phyloP scores from a whole-genome alignment of 139 green algal species.

The Asterochloris erici region DNA sequence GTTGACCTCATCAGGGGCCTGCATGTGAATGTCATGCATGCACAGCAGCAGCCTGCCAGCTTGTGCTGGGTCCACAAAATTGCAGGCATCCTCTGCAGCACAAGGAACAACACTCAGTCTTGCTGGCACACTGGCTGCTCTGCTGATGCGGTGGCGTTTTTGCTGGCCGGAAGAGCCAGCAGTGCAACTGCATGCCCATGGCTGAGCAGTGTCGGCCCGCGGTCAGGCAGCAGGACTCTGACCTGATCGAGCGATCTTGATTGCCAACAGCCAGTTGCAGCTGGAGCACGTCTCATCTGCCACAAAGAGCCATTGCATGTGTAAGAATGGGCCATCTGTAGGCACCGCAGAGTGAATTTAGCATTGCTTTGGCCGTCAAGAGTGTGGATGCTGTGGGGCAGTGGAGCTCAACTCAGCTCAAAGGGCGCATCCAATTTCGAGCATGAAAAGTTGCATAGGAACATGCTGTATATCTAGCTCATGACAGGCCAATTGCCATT shows the following conservation, averaged over 20 bases:
- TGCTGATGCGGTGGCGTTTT: not conserved
- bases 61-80: not conserved
- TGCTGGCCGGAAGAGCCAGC: not conserved
- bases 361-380: too few relatives aligned
- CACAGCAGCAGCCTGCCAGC: not conserved
- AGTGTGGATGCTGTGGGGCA: too few relatives aligned
- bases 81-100: not conserved
- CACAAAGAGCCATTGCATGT: too few relatives aligned
- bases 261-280: not conserved
- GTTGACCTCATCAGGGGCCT: not conserved
- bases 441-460: not conserved
- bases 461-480: not conserved
- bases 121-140: not conserved
- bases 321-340: too few relatives aligned
- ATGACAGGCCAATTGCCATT: not conserved
- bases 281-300: too few relatives aligned
- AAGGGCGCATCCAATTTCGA: not conserved
- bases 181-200: not conserved
- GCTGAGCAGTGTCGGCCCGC: not conserved
- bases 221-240: not conserved
- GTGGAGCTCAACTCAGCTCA: too few relatives aligned
- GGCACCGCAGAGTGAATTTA: too few relatives aligned
- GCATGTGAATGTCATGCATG: not conserved
- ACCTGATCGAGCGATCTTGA: not conserved
- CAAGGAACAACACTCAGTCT: not conserved